Base-by-base conservation (phyloP, 75 land plant species). In the Pinus albicaulis region DNA sequence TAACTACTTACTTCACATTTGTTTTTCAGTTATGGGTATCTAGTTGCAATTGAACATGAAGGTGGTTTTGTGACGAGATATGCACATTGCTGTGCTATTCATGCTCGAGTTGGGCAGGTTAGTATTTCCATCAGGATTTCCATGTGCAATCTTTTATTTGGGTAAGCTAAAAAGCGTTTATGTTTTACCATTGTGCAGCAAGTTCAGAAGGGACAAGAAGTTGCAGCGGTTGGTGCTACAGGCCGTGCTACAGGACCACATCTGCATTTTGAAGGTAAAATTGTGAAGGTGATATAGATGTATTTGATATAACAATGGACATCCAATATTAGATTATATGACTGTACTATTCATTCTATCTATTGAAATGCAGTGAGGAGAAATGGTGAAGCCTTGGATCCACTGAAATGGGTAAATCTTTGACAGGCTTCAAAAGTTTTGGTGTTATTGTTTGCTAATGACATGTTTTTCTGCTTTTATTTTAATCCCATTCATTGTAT, bases 41-140 rank as follows among this genome's bases (percentile, higher is more conserved):
- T 82, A 76, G 83, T 82, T 25, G 76, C 84, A 5, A 80, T 82
- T 28, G 76, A 82, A 59, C 84, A 82, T 80, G 84, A 82, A 64
- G 83, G 84, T 53, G 84, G 84, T 31, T 82, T 82, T 63, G 84
- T 80, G 15, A 82, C 84, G 31, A 80, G 84, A 82, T 82, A 82
- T 74, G 84, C 72, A 31, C 84, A 82, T 25, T 82, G 84, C 70
- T 82, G 84, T 74, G 82, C 84, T 34, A 80, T 82, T 55, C 83
- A 82, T 80, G 76, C 84, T 36, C 84, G 58, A 36, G 83, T 82
- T 73, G 84, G 84, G 25, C 83, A 82, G 83, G 84, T 82, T 56
- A 57, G 25, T 14, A 16, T 61, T 70, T 36, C 20, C 12, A 38
- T 31, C 24, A 7, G 10, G n/a, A 76, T 5, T 11, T 76, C 28